Conservation (phyloP, 2,329 filamentous ascomycete genomes). For the Talaromyces sp. region DNA sequence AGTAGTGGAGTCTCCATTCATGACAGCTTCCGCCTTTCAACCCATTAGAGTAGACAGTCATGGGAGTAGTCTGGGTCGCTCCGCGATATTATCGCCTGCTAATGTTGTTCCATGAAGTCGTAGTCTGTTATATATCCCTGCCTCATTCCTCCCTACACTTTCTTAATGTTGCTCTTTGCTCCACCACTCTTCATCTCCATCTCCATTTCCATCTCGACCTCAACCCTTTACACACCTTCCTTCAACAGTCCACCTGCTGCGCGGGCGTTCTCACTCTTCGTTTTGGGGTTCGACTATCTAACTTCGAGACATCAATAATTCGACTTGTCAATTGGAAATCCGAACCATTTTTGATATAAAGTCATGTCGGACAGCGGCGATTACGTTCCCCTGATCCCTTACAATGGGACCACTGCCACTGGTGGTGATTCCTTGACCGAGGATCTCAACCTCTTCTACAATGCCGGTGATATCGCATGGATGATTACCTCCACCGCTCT, state of each 20-base stretch:
- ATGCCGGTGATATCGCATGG: constrained; percentile 78
- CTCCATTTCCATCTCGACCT: neutral
- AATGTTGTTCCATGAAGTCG: neutral
- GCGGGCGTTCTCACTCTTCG: neutral
- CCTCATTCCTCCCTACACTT: neutral
- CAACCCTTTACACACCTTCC: neutral
- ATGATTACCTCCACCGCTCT: constrained; percentile 72
- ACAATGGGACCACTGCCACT: constrained; percentile 58
- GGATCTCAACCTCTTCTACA: constrained; percentile 82
- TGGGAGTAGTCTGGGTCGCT: neutral
- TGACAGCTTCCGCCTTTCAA: neutral
- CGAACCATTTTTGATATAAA: constrained; percentile 10
- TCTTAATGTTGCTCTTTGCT: neutral
- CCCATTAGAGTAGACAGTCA: neutral
- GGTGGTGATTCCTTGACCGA: constrained; percentile 65
- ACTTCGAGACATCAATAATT: neutral
- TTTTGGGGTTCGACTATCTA: neutral
- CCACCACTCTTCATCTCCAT: neutral
- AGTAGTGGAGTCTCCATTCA: neutral
- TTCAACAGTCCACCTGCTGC: constrained; percentile 11
- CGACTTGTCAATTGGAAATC: neutral
- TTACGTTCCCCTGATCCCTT: constrained; percentile 46
- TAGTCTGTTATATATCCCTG: constrained; percentile 4
- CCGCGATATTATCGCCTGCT: constrained; percentile 7
- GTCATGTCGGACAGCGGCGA: constrained; percentile 31